A percentile compares a stretch with the other conserved stretches of the same genome.
These are phyloP conservation scores for Biancaea sappan DNA, from an alignment of 306 rosid genomes.

Conservation along the genomic window DNA sequence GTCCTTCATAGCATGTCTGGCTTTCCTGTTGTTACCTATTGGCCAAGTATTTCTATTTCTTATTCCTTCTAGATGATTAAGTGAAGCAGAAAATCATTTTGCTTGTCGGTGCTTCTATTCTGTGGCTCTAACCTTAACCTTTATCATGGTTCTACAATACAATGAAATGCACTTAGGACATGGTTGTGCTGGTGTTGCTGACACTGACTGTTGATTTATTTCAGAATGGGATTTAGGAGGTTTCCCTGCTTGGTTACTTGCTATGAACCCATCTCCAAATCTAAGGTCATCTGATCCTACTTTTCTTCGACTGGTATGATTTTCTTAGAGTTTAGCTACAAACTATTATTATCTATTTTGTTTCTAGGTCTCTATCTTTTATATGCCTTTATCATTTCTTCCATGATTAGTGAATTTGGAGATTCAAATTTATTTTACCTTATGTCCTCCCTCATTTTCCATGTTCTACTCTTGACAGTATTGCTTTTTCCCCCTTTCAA, in stretches of 20 bases:
- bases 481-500: background rate
- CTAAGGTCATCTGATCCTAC: conserved; percentile 79
- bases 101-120: background rate
- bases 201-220: conserved; percentile 37
- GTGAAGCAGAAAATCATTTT: conserved; percentile 14
- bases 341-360: background rate
- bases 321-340: conserved; percentile 25
- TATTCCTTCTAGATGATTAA: conserved; percentile 8
- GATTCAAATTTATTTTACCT: conserved; percentile 3
- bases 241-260: conserved; percentile 85
- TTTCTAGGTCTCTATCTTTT: conserved; percentile 8
- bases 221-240: conserved; percentile 99
- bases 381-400: background rate
- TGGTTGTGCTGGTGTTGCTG: conserved; percentile 12
- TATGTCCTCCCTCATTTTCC: conserved; percentile 2
- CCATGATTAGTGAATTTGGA: conserved; percentile 1
- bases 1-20: conserved; percentile 4
- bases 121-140: conserved; percentile 30
- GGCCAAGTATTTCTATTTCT: conserved; percentile 8
- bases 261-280: conserved; percentile 62
- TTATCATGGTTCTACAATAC: conserved; percentile 6
- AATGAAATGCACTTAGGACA: background rate
- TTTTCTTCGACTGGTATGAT: conserved; percentile 73
- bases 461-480: conserved; percentile 8
- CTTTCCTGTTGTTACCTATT: conserved; percentile 14